These are phyloP conservation scores for Noccaea caerulescens DNA, from an alignment of 345 rosid genomes.

Conservation along the genomic window DNA sequence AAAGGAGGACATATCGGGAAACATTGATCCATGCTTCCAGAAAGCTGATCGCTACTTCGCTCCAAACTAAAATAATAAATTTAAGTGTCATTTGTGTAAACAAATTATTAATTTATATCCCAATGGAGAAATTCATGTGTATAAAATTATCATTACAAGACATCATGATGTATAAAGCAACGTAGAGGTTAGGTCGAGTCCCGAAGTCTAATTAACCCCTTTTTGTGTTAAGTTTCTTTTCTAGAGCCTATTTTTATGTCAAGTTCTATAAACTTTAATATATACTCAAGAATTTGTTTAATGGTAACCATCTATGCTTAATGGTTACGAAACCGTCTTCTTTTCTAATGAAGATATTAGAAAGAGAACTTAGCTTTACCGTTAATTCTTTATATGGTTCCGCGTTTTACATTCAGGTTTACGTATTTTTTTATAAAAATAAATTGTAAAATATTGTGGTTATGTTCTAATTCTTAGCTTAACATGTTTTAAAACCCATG, in stretches of 20 bases:
- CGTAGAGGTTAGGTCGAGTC: constrained; percentile 31
- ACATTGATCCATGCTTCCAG: constrained; percentile 48
- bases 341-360: not conserved
- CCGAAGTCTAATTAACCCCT: constrained; percentile 17
- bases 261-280: not conserved
- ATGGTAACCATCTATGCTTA: constrained; percentile 3
- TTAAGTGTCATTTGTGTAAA: constrained; percentile 32
- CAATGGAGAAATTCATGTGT: constrained; percentile 6
- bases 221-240: not conserved
- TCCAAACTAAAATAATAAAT: constrained; percentile 21
- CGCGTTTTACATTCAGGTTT: no score
- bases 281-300: not conserved
- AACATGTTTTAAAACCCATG: no score
- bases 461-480: no score
- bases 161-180: constrained; percentile 28
- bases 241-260: not conserved
- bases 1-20: constrained; percentile 39
- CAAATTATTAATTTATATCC: constrained; percentile 44
- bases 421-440: no score
- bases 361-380: not conserved
- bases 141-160: constrained; percentile 32
- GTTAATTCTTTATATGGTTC: no score
- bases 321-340: not conserved
- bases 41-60: constrained; percentile 34
- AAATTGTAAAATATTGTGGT: no score